Percentiles rank a stretch among this genome's conserved stretches.
Conservation (phyloP, 352 stramenopile species). For the Phytophthora palmivora region DNA sequence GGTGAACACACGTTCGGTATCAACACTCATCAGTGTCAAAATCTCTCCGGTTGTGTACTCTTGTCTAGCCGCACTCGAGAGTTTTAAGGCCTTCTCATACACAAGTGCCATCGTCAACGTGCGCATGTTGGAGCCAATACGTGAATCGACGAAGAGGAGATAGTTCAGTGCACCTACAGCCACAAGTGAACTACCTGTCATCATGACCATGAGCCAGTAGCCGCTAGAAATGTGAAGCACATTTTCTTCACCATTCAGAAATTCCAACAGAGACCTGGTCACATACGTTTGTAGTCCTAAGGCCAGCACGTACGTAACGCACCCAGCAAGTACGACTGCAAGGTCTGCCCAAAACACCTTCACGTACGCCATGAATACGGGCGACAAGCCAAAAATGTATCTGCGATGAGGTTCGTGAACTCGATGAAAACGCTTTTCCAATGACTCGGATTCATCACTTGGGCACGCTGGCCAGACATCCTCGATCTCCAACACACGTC, state of each 20-base stretch:
- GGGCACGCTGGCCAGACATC: constrained; percentile 39
- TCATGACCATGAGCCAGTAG: constrained; percentile 33
- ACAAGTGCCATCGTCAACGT: too few relatives aligned
- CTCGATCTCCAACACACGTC: constrained; percentile 29
- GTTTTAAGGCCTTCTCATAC: constrained; percentile 62
- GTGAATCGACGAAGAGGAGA: constrained; percentile 36
- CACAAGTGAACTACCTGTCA: constrained; percentile 22
- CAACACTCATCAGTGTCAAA: constrained; percentile 41
- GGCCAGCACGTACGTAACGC: constrained; percentile 29
- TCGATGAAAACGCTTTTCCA: too few relatives aligned
- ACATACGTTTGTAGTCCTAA: constrained; percentile 35
- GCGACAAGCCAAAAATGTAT: too few relatives aligned
- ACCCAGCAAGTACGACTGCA: constrained; percentile 7
- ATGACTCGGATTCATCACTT: constrained; percentile 19
- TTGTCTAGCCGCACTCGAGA: constrained; percentile 47
- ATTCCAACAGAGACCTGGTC: constrained; percentile 24
- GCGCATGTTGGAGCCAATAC: constrained; percentile 43
- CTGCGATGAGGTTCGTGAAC: too few relatives aligned
- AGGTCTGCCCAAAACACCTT: constrained; percentile 15
- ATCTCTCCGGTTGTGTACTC: constrained; percentile 47
- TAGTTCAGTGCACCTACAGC: constrained; percentile 40
- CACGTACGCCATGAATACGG: too few relatives aligned
- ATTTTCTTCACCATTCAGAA: constrained; percentile 34
- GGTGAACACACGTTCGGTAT: constrained; percentile 42
- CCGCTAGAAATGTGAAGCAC: constrained; percentile 30